A percentile compares a stretch with the other conserved stretches of the same genome.
phyloP scores from a whole-genome alignment of 352 stramenopile genomes.

The Phytopythium montanum region DNA sequence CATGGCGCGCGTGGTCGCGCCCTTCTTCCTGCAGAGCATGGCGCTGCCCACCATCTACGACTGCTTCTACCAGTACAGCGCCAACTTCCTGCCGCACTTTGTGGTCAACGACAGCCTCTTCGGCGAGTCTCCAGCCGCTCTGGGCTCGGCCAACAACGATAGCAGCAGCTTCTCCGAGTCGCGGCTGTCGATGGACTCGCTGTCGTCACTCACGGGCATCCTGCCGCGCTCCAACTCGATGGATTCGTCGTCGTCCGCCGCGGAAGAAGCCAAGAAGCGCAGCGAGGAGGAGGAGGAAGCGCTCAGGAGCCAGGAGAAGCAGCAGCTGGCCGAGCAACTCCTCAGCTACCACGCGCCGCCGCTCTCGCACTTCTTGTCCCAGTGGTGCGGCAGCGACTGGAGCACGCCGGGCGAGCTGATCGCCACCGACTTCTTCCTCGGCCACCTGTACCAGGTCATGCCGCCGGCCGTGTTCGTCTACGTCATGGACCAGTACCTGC shows the following conservation, averaged over 20 bases:
- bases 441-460: constrained; percentile 65
- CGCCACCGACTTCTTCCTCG: constrained; percentile 52
- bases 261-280: constrained; percentile 21
- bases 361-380: constrained; percentile 59
- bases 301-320: constrained; percentile 32
- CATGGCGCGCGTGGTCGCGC: constrained; percentile 72
- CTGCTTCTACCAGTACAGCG: constrained; percentile 85
- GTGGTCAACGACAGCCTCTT: constrained; percentile 43
- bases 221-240: constrained; percentile 28
- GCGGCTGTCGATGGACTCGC: constrained; percentile 6
- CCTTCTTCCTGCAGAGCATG: constrained; percentile 71
- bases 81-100: constrained; percentile 67
- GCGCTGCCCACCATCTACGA: constrained; percentile 78
- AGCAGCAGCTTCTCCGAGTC: constrained; percentile 30
- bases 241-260: constrained; percentile 33
- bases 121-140: constrained; percentile 12
- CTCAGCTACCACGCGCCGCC: constrained; percentile 72
- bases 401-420: constrained; percentile 53
- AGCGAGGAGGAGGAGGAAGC: constrained; percentile 32
- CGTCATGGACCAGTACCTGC: constrained; percentile 77
- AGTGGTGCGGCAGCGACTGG: constrained; percentile 74
- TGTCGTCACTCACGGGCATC: constrained; percentile 7
- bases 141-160: neutral
- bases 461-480: constrained; percentile 55
- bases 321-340: constrained; percentile 69